Percentiles rank a stretch among this genome's conserved stretches.
phyloP scores from a whole-genome alignment of 257 asterid species.

The Nemophila menziesii region DNA sequence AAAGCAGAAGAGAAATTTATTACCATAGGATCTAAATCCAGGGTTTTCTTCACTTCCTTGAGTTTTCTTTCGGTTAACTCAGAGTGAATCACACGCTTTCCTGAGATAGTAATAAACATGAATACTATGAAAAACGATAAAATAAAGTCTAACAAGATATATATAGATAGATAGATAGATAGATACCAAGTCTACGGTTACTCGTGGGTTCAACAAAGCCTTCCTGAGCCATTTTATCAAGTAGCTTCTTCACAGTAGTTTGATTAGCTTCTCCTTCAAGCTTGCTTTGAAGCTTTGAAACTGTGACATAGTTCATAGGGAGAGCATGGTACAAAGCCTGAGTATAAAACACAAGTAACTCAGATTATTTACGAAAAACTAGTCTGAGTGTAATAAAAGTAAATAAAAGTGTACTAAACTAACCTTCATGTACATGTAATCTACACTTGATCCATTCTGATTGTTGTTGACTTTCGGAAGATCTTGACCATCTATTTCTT shows the following conservation, averaged over 20 bases:
- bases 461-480: conserved; percentile 20
- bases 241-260: conserved; percentile 52
- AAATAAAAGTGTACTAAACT: no score
- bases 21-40: conserved; percentile 53
- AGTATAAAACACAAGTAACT: conserved; percentile 7
- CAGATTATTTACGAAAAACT: not conserved
- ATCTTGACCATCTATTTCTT: conserved; percentile 37
- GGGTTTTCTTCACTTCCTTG: conserved; percentile 52
- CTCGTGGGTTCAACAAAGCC: conserved; percentile 63
- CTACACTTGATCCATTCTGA: conserved; percentile 19
- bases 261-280: conserved; percentile 67
- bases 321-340: conserved; percentile 94
- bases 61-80: conserved; percentile 61
- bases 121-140: conserved; percentile 4
- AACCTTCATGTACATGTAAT: conserved; percentile 80
- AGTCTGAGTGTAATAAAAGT: not conserved
- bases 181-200: conserved; percentile 85
- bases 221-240: conserved; percentile 76
- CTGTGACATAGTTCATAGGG: conserved; percentile 59
- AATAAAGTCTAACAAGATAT: not conserved
- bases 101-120: conserved; percentile 25
- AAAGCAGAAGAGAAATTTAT: not conserved
- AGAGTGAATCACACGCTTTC: conserved; percentile 89
- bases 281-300: conserved; percentile 61
- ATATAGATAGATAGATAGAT: no score